Evolutionary conservation across 2,329 filamentous ascomycete species (phyloP), one percentile per base, ranked within the genome.

Genomic region (Diaporthe amygdali): DNA sequence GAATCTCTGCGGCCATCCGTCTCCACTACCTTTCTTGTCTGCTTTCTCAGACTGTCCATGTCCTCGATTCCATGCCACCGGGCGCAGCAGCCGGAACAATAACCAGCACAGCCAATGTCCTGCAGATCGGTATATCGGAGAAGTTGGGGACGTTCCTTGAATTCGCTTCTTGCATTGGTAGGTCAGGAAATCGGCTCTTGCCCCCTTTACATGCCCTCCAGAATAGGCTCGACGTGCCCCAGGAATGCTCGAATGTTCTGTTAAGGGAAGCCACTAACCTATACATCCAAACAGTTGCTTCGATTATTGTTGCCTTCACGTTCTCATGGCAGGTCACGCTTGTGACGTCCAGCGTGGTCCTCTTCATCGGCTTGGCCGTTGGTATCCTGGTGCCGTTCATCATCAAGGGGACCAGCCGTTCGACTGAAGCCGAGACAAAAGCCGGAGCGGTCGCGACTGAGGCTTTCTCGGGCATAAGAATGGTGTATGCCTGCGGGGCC

Each of bases 101-200:
- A 73, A 92, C 90, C 0, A 86, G 88, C 2, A 90, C 89, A 1
- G 88, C 89, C 72, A 92, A 92, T 77, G 86, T 84, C 2, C 81
- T 92, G n/a, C 90, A 92, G 78, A 81, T 91, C 15, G 90, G 90
- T 3, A 90, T 91, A 47, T 91, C 89, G 0, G 89, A 91, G 77
- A 91, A 91, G 75, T 82, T 92, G 0, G 89, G 88, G 9, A 84
- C 84, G 2, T 87, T 90, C 55, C 75, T 92, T 70, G 89, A 92
- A 76, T 91, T 83, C 74, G 79, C 80, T 2, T 79, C 88, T 0
- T 87, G 87, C 32, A 84, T 90, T 66, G 44, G 59, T 64, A 64
- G 7, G 59, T 64, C 30, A 20, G 10, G 30, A 44, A 25, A 30
- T n/a, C 7, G 14, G 3, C 17, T n/a, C 30, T 49, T 2, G n/a